phyloP scores from a whole-genome alignment of 306 rosid genomes.

The Cyamopsis tetragonoloba region DNA sequence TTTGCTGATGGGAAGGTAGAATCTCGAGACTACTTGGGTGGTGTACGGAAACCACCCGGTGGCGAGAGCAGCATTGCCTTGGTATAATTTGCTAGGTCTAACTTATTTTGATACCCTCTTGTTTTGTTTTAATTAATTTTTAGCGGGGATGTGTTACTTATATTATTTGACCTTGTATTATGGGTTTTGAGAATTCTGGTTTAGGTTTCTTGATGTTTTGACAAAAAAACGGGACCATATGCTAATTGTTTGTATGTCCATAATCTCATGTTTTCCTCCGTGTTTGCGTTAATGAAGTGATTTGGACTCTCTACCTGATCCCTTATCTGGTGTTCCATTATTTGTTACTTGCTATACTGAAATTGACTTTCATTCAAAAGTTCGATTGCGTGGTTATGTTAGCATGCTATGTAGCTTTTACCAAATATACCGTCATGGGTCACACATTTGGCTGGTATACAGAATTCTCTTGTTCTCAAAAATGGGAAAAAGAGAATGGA shows the following conservation, averaged over 20 bases:
- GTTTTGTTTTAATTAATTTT: conserved; percentile 42
- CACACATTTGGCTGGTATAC: background rate
- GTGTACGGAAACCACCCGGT: conserved; percentile 98
- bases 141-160: conserved; percentile 62
- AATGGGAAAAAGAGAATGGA: background rate
- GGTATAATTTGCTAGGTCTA: conserved; percentile 80
- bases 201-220: conserved; percentile 63
- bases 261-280: conserved; percentile 44
- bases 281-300: conserved; percentile 52
- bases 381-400: background rate
- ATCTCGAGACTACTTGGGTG: conserved; percentile 86
- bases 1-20: conserved; percentile 96
- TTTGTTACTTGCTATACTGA: background rate
- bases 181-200: conserved; percentile 66
- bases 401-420: background rate
- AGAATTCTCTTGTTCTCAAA: background rate
- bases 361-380: background rate
- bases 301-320: conserved; percentile 48
- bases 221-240: conserved; percentile 52
- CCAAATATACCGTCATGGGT: too few relatives aligned
- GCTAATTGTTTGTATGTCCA: conserved; percentile 91
- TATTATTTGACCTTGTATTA: conserved; percentile 69
- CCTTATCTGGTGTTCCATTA: background rate
- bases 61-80: conserved; percentile 99
- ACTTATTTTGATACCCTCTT: conserved; percentile 48